phyloP scores from a whole-genome alignment of 2,329 filamentous ascomycete species.

The Torrubiella hemipterigena region DNA sequence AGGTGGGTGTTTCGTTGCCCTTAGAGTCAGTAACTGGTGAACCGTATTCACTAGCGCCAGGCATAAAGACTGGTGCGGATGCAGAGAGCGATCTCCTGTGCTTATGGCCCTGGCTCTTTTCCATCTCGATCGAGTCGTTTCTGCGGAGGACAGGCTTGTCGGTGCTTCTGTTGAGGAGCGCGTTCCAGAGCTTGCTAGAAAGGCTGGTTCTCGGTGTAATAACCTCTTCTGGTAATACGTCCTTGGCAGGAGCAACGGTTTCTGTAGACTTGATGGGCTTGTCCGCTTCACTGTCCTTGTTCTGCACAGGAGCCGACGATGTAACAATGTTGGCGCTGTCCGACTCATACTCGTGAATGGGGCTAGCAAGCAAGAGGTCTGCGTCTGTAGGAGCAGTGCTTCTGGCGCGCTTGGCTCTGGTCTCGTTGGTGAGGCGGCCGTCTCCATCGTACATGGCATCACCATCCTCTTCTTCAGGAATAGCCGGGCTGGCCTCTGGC shows the following conservation, averaged over 20 bases:
- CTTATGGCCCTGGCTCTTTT: no score
- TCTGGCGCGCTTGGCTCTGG: conserved; percentile 64
- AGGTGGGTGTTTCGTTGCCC: neutral
- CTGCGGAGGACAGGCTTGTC: neutral
- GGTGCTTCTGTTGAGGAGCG: conserved; percentile 1
- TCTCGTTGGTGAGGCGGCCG: conserved; percentile 50
- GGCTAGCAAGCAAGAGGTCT: conserved; percentile 62
- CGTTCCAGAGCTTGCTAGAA: conserved; percentile 3
- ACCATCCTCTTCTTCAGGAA: conserved; percentile 13
- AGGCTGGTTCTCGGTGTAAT: conserved; percentile 13
- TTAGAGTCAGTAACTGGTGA: conserved; percentile 9
- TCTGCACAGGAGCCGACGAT: conserved; percentile 41
- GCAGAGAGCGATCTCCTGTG: conserved; percentile 53
- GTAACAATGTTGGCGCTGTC: conserved; percentile 31
- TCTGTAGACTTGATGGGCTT: conserved; percentile 42
- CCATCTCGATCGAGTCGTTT: conserved; percentile 17
- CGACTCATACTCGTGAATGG: conserved; percentile 14
- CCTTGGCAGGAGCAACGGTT: conserved; percentile 39
- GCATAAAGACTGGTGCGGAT: conserved; percentile 56
- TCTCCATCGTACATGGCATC: conserved; percentile 38
- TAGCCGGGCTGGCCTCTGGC: conserved; percentile 21
- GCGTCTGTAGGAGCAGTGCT: conserved; percentile 55
- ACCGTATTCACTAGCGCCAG: conserved; percentile 22
- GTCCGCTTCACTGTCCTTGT: no score
- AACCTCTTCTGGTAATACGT: conserved; percentile 36